Conservation (phyloP, 306 rosid species). For the barrel medic (Medicago truncatula) region MtrunA17r5.0-ANR NC_053045.1:8479001-8479500, state of each 20-base stretch:
- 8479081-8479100: conserved; percentile 64
- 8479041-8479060: conserved; percentile 75
- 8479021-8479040: conserved; percentile 79
- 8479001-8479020: conserved; percentile 60
- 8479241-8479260: conserved; percentile 27
- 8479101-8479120: conserved; percentile 62
- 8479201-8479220: conserved; percentile 10
- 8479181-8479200: background rate
- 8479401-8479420: no score
- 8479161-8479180: no score
- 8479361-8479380: no score
- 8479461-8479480: no score
- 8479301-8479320: background rate
- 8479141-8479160: conserved; percentile 73
- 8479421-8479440: no score
- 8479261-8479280: conserved; percentile 20
- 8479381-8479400: no score
- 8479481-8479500: no score
- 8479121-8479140: conserved; percentile 77
- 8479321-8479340: background rate
- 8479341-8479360: background rate
- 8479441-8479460: no score
- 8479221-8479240: conserved; percentile 18
- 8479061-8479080: conserved; percentile 74
- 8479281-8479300: background rate